A percentile compares a stretch with the other conserved stretches of the same genome.
These are phyloP conservation scores for Bromus sterilis DNA, from an alignment of 176 grass and related monocot genomes.

Conservation along the genomic window DNA sequence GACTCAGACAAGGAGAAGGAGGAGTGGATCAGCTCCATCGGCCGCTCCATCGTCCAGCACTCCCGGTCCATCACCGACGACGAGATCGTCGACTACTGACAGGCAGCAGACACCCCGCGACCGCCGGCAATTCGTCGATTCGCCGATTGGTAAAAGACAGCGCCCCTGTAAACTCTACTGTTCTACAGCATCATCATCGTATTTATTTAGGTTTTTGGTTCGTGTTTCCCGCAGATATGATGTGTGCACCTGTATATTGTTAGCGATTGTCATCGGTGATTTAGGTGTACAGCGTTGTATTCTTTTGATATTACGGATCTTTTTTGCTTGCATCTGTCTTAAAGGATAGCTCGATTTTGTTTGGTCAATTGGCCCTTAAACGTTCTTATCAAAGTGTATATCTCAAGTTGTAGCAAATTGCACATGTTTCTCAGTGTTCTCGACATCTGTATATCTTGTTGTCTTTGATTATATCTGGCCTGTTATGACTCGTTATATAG, in stretches of 20 bases:
- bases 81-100: constrained; percentile 89
- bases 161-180: not conserved
- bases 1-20: constrained; percentile 99
- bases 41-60: constrained; percentile 95
- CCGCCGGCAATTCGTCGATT: constrained; percentile 15
- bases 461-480: not conserved
- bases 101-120: constrained; percentile 35
- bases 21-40: constrained; percentile 99
- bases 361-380: not conserved
- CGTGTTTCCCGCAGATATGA: not conserved
- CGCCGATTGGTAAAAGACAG: constrained; percentile 8
- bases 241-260: constrained; percentile 33
- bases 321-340: constrained; percentile 4
- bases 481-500: not conserved
- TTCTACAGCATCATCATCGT: not conserved
- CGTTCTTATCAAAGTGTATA: not conserved
- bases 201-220: constrained; percentile 4
- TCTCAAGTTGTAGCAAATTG: not conserved
- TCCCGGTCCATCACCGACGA: constrained; percentile 78
- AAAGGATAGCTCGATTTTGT: constrained; percentile 6
- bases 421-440: not conserved
- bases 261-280: constrained; percentile 12
- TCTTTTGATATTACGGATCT: not conserved
- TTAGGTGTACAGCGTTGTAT: constrained; percentile 17
- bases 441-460: not conserved